Evolutionary conservation across 2,329 filamentous ascomycete species (phyloP), one percentile per base, ranked within the genome.

Genomic region (Geosmithia morbida): DNA sequence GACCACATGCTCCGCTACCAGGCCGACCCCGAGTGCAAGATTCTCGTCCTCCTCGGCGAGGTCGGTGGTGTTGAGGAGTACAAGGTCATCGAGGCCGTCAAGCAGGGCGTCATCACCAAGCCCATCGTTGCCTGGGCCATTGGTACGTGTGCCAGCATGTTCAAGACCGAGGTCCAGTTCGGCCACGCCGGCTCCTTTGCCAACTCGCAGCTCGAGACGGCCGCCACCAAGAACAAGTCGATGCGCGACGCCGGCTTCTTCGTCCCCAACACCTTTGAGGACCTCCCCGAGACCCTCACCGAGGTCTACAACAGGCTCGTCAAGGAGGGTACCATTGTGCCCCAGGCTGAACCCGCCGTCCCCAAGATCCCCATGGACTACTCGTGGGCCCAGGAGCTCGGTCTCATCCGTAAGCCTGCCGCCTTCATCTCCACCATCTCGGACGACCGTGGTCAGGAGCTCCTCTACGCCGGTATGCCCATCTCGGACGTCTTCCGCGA

Each of bases 281-380:
- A 97, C 48, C 82, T 98, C 67, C 92, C 92, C 56, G 60, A 68
- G 47, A 63, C 83, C 46, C 81, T 98, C 57, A 79, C 79, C 61
- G 61, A 77, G 53, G 86, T 98, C 60, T 98, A 97, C 75, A 75
- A 95, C 58, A 83, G 85, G 66, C 79, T 95, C 46, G 83, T 97
- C 65, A 78, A 83, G 67, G 73, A 86, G 52, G 89, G 89, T 62
- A 85, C 79, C 60, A 88, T 98, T 67, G 79, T 81, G 63, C 89
- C 89, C 59, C 79, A 85, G 66, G 67, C 86, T 39, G 92, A 98
- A 77, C 92, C 92, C 49, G 77, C 85, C 46, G 87, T 94, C 41
- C 92, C 92, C 67, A 98, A 98, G 85, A 98, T 98, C 66, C 92
- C 92, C 62, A 94, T 98, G 60, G 92, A 98, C 71, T 98, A 98